These are phyloP conservation scores for Lepraria neglecta DNA, from an alignment of 495 filamentous ascomycete genomes.

Conservation along the genomic window DNA sequence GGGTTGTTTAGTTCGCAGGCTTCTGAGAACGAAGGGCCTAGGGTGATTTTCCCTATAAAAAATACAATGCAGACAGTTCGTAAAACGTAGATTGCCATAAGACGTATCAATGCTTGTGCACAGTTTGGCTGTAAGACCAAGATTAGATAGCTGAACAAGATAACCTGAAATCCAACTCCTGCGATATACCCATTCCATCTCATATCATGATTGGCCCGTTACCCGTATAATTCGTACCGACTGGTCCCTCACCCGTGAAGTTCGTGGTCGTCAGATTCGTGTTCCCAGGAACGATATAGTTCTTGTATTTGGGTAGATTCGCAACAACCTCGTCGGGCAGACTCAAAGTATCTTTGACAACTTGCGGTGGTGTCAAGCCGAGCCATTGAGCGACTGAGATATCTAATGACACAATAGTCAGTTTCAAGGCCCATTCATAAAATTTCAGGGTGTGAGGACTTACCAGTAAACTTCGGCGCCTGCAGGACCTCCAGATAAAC, in stretches of 20 bases:
- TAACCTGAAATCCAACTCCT: no score
- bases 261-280: conserved; percentile 18
- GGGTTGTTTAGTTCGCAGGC: no score
- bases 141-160: no score
- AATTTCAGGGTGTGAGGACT: conserved; percentile 9
- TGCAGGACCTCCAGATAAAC: conserved; percentile 67
- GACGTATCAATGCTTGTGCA: no score
- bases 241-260: conserved; percentile 9
- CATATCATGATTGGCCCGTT: background rate
- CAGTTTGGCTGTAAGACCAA: no score
- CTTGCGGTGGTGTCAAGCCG: conserved; percentile 55
- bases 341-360: conserved; percentile 58
- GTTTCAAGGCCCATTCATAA: background rate
- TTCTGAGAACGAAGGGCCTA: no score
- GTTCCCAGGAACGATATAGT: conserved; percentile 47
- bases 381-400: conserved; percentile 60
- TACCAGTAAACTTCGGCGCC: conserved; percentile 55
- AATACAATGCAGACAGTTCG: no score
- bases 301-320: conserved; percentile 55
- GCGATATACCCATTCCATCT: no score
- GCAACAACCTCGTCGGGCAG: conserved; percentile 49
- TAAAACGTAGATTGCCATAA: no score
- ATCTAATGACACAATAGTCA: conserved; percentile 36
- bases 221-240: background rate
- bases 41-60: no score